phyloP scores from a whole-genome alignment of 2,329 filamentous ascomycete genomes.

The Cadophora sp. region DNA sequence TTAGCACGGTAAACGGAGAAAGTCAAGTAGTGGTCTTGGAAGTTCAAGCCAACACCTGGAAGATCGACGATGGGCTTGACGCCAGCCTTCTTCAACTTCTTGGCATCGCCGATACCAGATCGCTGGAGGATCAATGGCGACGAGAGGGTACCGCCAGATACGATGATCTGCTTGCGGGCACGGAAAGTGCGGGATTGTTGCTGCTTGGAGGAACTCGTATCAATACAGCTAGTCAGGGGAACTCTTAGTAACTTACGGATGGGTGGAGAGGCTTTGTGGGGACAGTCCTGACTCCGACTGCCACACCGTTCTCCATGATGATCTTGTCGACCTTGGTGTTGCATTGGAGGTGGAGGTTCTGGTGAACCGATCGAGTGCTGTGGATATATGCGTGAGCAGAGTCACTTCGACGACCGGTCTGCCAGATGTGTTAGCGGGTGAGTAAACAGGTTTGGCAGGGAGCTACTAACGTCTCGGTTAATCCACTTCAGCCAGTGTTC shows the following conservation, averaged over 20 bases:
- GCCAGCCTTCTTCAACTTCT: slow-evolving; percentile 55
- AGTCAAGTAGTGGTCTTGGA: slow-evolving; percentile 63
- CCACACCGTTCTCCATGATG: slow-evolving; percentile 64
- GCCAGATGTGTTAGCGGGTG: slow-evolving; percentile 1
- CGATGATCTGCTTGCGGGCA: slow-evolving; percentile 54
- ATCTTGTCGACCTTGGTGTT: slow-evolving; percentile 63
- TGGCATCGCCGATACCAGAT: slow-evolving; percentile 62
- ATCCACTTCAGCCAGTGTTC: slow-evolving; percentile 91
- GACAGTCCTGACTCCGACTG: slow-evolving; percentile 75
- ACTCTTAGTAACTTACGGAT: slow-evolving; percentile 43
- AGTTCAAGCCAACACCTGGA: slow-evolving; percentile 60
- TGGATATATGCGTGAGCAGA: slow-evolving; percentile 82
- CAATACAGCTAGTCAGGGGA: slow-evolving; percentile 28
- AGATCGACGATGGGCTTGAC: slow-evolving; percentile 56
- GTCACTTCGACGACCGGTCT: slow-evolving; percentile 75
- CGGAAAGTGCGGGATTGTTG: slow-evolving; percentile 43
- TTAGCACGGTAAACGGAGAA: slow-evolving; percentile 54
- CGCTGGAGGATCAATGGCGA: slow-evolving; percentile 60
- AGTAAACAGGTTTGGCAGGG: not conserved
- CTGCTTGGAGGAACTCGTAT: slow-evolving; percentile 39
- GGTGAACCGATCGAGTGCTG: slow-evolving; percentile 70
- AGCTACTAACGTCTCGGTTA: slow-evolving; percentile 62
- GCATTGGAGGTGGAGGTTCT: slow-evolving; percentile 65
- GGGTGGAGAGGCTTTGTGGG: slow-evolving; percentile 72
- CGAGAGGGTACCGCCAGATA: slow-evolving; percentile 50